Evolutionary conservation across 495 filamentous ascomycete species (phyloP), one percentile per base, ranked within the genome.

Genomic region (Talaromyces borbonicus): DNA sequence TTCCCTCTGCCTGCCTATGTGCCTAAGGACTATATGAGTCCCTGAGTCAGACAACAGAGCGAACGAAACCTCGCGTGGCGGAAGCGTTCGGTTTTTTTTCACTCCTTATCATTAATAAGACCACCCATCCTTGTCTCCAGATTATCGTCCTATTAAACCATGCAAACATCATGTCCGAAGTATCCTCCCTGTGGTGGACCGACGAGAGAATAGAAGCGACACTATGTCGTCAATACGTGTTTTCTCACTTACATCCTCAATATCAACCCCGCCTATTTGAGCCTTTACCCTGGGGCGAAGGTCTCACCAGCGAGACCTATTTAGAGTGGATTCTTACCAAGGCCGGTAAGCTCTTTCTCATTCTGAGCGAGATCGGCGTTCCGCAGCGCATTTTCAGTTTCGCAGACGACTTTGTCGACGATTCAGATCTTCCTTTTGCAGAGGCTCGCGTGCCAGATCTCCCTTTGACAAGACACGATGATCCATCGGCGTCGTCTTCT

Each of bases 251-350:
- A 15, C 68, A 74, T n/a, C 74, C 78, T 9, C 72, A 80, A 11
- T 77, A 83, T 58, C 72, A 81, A 47, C 62, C 74, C 24, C 72
- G 73, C 20, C 68, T 96, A 12, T 80, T 92, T 55, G 68, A 73
- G 36, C 79, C 80, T 0, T 64, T 90, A 27, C 74, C 74, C 14
- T 95, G 92, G 64, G 89, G 87, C n/a, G 87, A 90, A 56, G 85
- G 83, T 9, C 61, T 96, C 51, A 95, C 89, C 1, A 85, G 87
- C 54, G 82, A 87, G 51, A 93, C 87, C 1, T 97, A 95, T 56
- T 80, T 87, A 62, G 90, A 95, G 52, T 93, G 86, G 85, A 93
- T 97, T 48, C 68, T 93, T 41, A 66, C 83, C 49, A 84, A 81
- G 53, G 82, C 86, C 3, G 83, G 77, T 51, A 76, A 80, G 46